These are phyloP conservation scores for Ilex asprella DNA, from an alignment of 257 asterid genomes.

Conservation along the genomic window DNA sequence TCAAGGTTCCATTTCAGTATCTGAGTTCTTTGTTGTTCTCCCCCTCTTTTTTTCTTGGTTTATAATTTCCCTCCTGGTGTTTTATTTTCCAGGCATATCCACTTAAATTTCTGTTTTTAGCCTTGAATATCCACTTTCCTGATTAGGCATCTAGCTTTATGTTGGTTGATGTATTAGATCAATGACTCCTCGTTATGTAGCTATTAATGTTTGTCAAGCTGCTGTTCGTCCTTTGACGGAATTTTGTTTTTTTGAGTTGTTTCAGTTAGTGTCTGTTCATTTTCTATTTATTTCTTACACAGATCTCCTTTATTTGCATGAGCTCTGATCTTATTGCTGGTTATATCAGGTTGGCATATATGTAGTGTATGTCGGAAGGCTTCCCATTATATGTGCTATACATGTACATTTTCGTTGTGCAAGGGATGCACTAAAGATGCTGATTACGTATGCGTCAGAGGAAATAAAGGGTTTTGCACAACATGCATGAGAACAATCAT, in stretches of 20 bases:
- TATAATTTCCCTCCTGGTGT: too few species aligned
- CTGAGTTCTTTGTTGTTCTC: too few species aligned
- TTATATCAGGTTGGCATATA: slow-evolving; percentile 94
- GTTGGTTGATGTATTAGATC: too few species aligned
- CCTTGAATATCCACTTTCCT: too few species aligned
- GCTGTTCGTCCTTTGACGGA: not conserved
- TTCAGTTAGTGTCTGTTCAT: not conserved
- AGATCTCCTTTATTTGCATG: not conserved
- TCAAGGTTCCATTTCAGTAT: too few species aligned
- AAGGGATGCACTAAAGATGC: slow-evolving; percentile 68
- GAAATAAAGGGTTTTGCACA: slow-evolving; percentile 86
- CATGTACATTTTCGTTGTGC: slow-evolving; percentile 94
- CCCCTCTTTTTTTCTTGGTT: too few species aligned
- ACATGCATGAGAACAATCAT: slow-evolving; percentile 83
- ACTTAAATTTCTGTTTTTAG: too few species aligned
- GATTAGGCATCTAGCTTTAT: too few species aligned
- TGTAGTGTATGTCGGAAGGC: slow-evolving; percentile 80
- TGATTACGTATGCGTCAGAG: slow-evolving; percentile 64
- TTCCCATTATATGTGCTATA: slow-evolving; percentile 78
- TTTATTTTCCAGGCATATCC: too few species aligned
- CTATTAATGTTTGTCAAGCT: not conserved
- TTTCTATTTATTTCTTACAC: not conserved
- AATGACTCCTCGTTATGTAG: too few species aligned
- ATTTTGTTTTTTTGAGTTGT: too few species aligned
- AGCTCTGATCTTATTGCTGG: slow-evolving; percentile 19